Evolutionary conservation across 1,284 basidiomycete genomes (phyloP), one percentile per base, ranked within the genome.

Genomic region (Naganishia sp.): DNA sequence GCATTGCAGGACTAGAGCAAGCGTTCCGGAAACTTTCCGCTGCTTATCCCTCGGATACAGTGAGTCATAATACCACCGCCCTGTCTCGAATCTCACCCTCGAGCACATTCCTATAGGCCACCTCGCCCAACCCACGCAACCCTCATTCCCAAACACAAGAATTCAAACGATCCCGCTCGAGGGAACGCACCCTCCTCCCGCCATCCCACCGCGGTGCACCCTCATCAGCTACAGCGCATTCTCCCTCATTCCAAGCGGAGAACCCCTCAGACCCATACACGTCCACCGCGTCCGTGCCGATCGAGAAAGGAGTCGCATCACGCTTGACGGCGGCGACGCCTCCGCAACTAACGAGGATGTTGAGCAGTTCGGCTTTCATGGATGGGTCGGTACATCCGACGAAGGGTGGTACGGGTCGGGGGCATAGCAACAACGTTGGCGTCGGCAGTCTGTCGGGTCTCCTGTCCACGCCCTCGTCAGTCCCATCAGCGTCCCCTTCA

Each of bases 1-100:
- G 90, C 45, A 83, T 93, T 68, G 82, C 83, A 13, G 75, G 75
- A 25, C 79, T 94, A 23, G 90, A 94, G 78, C 84, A 88, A 49
- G 90, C 92, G 68, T 91, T 92, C 74, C 83, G 83, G 65, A 83
- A 84, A 59, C 76, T 94, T 45, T 57, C 61, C 2, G 49, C 55
- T 18, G 33, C 43, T 11, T 43, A 11, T 42, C 23, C 54, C 2
- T 56, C 53, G 13, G 53, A 44, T 45, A 23, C 21, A 85, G 84
- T 63, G 84, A 84, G 28, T 84, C 56, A 89, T 90, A 44, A 89
- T 90, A 44, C 36, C 36, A 39, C 1, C 7, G 36, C 39, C 33
- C 39, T 1, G 11, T 44, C 36, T n/a, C 49, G 28, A 6, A 13
- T 7, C 23, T 43, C 21, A 63, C 16, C 28, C 28, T 31, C 18